Evolutionary conservation across 805 yeast genomes (phyloP), one percentile per base, ranked within the genome.

Genomic region (Lipomyces sp.): DNA sequence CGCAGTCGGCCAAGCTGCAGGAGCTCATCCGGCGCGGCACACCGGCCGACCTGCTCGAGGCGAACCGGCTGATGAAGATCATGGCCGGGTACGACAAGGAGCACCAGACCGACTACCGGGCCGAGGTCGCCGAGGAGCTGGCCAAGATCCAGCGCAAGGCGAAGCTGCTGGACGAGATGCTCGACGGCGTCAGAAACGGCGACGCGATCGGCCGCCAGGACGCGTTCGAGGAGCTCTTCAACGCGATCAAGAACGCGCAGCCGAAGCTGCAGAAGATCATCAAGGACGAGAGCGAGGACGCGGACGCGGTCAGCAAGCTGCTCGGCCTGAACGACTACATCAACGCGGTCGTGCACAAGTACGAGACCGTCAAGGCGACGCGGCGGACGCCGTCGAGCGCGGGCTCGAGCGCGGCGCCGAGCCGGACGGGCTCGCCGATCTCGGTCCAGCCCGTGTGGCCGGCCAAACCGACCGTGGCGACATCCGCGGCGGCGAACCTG

Each of bases 41-140:
- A 67, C 98, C 98, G 5, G 86, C 83, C 57, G 99, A 93, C 70
- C 78, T 93, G 64, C 86, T 84, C 62, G 98, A 93, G 69, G 99
- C 99, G 39, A 93, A 93, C 69, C 87, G 86, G 61, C 77, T 93
- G 68, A 93, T 93, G 98, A 89, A 91, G 67, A 81, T 93, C 60
- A 89, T 93, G 96, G 95, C 98, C 4, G 99, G 99, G 4, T 93
- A 88, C 74, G 86, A 86, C 67, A 88, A 86, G 63, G 96, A 89
- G 66, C 80, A 82, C 54, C 72, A 77, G 54, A 79, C 80, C 47
- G 86, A 83, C 61, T 85, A 88, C 58, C 82, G 81, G 63, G 86
- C 85, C 49, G 81, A 85, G 61, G 84, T 90, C 31, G 82, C 83
- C 31, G 87, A 84, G 57, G 98, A 93, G 64, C 74, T 93, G 46